phyloP scores from a whole-genome alignment of 768 basidiomycete genomes.

The Erythrobasidium yunnanense region DNA sequence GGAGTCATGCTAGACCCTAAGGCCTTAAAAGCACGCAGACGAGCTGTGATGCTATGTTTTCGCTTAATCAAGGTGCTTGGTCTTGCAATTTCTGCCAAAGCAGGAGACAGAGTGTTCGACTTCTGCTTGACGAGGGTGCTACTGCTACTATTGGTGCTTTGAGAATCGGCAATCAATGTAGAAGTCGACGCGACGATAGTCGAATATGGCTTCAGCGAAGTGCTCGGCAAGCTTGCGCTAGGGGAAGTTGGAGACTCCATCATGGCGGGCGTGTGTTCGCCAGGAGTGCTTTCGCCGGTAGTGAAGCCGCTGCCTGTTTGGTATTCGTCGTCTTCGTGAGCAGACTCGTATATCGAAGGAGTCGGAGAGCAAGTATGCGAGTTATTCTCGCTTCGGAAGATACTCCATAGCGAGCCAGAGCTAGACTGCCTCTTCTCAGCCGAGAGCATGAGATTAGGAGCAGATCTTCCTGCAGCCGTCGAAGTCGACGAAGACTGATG shows the following conservation, averaged over 20 bases:
- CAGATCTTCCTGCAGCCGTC: conserved; percentile 1
- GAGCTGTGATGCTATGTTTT: conserved; percentile 16
- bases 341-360: conserved; percentile 21
- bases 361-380: not conserved
- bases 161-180: not conserved
- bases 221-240: not conserved
- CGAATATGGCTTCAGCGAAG: not conserved
- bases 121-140: not conserved
- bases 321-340: conserved; percentile 8
- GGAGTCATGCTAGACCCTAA: conserved; percentile 24
- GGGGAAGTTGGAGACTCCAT: not conserved
- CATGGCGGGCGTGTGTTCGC: not conserved
- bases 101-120: not conserved
- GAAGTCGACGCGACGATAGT: not conserved
- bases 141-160: not conserved
- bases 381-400: conserved; percentile 5
- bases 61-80: not conserved
- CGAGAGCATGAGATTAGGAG: conserved; percentile 9
- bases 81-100: not conserved
- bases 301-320: no score
- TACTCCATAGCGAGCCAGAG: conserved; percentile 13
- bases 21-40: conserved; percentile 10
- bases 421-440: conserved; percentile 20
- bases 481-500: no score
- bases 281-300: not conserved